These are phyloP conservation scores for Emiliania huxleyi DNA, from an alignment of 78 protist species.

Conservation along the genomic window DNA sequence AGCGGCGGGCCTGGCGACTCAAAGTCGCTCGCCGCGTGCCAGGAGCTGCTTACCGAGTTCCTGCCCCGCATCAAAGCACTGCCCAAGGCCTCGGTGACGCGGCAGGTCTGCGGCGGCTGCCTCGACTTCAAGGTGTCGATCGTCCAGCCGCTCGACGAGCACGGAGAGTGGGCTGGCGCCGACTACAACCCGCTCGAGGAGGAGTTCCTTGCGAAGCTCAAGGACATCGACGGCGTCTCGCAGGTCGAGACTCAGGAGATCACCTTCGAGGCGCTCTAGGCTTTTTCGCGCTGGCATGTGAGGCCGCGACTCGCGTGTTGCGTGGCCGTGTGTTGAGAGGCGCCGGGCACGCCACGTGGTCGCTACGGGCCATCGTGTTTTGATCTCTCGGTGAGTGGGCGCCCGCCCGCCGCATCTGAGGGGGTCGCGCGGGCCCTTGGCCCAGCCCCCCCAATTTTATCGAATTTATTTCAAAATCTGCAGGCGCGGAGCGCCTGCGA, in stretches of 20 bases:
- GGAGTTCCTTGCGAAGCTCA: not conserved
- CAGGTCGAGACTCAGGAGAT: not conserved
- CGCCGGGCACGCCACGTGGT: too few species aligned
- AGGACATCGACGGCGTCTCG: not conserved
- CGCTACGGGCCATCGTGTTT: too few species aligned
- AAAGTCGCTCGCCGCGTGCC: not conserved
- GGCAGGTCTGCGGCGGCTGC: conserved; percentile 27
- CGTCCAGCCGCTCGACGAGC: not conserved
- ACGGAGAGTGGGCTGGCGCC: not conserved
- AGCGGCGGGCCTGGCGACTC: not conserved
- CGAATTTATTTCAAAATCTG: too few species aligned
- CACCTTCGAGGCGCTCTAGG: not conserved
- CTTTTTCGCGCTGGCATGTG: too few species aligned
- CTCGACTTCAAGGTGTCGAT: not conserved
- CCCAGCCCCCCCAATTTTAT: too few species aligned
- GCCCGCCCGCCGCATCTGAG: too few species aligned
- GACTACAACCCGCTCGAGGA: not conserved
- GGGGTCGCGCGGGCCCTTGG: too few species aligned
- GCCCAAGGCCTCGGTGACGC: not conserved
- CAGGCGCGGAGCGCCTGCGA: too few species aligned
- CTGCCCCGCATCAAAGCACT: not conserved
- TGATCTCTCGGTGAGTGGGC: too few species aligned
- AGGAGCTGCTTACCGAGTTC: not conserved
- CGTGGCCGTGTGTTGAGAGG: too few species aligned
- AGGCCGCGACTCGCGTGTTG: too few species aligned